Percentiles rank a stretch among this genome's conserved stretches.
Conservation (phyloP, 345 rosid species). For the Brassica incana region DNA sequence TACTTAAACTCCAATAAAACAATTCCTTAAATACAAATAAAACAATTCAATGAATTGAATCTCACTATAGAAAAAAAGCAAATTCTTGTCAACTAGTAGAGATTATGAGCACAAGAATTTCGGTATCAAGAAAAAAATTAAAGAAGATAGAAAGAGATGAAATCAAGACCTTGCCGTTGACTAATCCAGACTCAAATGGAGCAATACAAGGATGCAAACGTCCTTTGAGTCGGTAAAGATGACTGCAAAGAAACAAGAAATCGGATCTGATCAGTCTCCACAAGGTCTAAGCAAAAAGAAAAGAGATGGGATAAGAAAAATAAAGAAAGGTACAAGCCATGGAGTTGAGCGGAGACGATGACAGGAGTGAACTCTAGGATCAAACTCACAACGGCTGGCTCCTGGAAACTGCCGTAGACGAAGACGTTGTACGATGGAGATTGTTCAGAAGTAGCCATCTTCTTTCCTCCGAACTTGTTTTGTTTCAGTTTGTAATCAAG, state of each 20-base stretch:
- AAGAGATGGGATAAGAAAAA: background rate
- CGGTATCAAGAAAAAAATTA: background rate
- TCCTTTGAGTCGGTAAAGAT: constrained; percentile 74
- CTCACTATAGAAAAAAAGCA: background rate
- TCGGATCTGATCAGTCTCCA: background rate
- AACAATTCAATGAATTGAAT: background rate
- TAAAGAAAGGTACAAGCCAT: constrained; percentile 49
- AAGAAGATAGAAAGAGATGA: background rate
- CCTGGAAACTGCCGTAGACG: constrained; percentile 84
- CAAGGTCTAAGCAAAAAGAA: background rate
- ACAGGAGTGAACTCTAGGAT: constrained; percentile 66
- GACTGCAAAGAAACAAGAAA: constrained; percentile 44
- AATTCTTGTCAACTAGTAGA: background rate
- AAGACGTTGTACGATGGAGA: constrained; percentile 50
- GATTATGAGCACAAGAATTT: background rate
- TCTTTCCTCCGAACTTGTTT: background rate
- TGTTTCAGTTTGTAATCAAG: background rate
- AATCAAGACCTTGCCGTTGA: constrained; percentile 47
- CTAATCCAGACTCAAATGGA: constrained; percentile 47
- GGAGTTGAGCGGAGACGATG: constrained; percentile 59
- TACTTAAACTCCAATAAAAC: background rate
- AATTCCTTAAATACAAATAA: background rate
- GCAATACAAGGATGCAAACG: constrained; percentile 86
- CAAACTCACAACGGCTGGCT: constrained; percentile 65
- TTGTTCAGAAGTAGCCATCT: constrained; percentile 14